Evolutionary conservation across 352 stramenopile genomes (phyloP).

Genomic region (Blastocystis sp.): DNA sequence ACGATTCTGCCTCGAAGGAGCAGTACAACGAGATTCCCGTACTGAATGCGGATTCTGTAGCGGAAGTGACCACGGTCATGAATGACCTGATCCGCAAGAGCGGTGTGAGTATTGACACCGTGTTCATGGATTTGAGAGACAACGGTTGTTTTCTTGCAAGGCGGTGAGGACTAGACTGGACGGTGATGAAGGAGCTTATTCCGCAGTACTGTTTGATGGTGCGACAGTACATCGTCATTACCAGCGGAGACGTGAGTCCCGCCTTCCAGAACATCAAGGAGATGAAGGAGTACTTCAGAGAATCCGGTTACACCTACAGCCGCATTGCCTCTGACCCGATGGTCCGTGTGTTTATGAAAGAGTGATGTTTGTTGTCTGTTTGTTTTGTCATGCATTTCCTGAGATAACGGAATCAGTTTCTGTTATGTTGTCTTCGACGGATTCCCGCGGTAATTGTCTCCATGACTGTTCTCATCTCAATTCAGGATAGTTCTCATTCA

Average conservation of each 20-base stretch:
- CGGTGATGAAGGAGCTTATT: conserved; percentile 6
- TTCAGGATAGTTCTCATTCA: not conserved
- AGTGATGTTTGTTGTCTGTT: not conserved
- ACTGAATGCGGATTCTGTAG: not conserved
- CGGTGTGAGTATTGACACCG: not conserved
- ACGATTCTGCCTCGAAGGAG: not conserved
- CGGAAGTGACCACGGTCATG: not conserved
- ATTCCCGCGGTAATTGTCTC: not conserved
- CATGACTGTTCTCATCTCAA: not conserved
- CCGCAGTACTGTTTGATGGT: conserved; percentile 18
- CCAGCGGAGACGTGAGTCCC: not conserved
- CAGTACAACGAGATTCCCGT: not conserved
- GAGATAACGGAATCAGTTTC: no score
- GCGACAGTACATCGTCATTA: conserved; percentile 36
- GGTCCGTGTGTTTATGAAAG: conserved; percentile 64
- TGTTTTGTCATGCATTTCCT: not conserved
- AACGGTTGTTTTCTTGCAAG: not conserved
- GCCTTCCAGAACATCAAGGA: conserved; percentile 9
- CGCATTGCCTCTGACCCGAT: conserved; percentile 7
- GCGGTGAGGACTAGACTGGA: not conserved
- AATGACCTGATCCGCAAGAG: not conserved
- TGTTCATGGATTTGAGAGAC: conserved; percentile 23
- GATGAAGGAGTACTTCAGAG: conserved; percentile 43
- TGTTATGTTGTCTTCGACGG: no score
- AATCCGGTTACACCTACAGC: conserved; percentile 56